Conservation (phyloP, 2,329 filamentous ascomycete genomes). For the Colletotrichum echinochloae region DNA sequence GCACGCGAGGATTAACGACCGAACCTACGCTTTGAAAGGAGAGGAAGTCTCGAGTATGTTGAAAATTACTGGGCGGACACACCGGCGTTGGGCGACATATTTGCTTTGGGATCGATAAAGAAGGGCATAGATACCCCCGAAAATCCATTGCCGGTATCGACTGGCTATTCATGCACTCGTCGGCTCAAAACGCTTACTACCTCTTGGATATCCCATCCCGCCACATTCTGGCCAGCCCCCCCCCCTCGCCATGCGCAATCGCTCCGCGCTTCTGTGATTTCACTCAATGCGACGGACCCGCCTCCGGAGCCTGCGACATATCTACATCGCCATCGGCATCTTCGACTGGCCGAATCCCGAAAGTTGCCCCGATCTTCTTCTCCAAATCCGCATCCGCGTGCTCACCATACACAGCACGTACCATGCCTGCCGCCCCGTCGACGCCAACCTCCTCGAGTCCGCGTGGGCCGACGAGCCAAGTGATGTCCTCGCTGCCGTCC, state of each 20-base stretch:
- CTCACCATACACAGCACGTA: conserved; percentile 70
- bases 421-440: conserved; percentile 79
- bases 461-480: conserved; percentile 86
- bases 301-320: conserved; percentile 31
- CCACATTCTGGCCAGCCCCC: neutral
- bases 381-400: conserved; percentile 65
- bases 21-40: neutral
- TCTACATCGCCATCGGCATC: conserved; percentile 43
- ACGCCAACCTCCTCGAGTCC: conserved; percentile 87
- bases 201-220: conserved; percentile 25
- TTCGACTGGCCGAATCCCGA: conserved; percentile 60
- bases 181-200: conserved; percentile 17
- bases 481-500: conserved; percentile 80
- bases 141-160: conserved; percentile 61
- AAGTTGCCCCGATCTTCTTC: conserved; percentile 69
- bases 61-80: neutral
- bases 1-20: conserved; percentile 58
- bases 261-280: conserved; percentile 28
- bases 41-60: neutral
- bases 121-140: conserved; percentile 45
- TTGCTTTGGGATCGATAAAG: conserved; percentile 4
- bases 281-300: conserved; percentile 38
- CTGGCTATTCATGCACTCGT: conserved; percentile 21
- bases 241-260: conserved; percentile 41
- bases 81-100: conserved; percentile 26